Base-by-base conservation (phyloP, 371 early-diverging fungal species). In the Mucor indicus region DNA sequence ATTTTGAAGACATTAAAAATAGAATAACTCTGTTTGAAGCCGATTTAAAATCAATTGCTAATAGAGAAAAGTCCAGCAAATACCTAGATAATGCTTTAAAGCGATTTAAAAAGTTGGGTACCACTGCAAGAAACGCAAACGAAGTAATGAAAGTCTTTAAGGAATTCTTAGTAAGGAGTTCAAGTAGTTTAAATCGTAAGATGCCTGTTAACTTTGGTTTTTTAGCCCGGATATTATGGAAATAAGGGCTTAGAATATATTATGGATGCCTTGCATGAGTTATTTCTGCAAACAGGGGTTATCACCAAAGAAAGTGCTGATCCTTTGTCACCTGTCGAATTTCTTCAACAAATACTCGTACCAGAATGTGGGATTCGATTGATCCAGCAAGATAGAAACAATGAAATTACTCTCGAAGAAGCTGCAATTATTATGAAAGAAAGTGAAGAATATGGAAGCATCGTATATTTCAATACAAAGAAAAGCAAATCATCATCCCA, bases 211-310 rank as follows among this genome's bases (percentile, higher is more conserved):
- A 27, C 1, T 15, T 11, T 32, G 4, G 27, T 25, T 12, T 27
- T 16, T 39, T 43, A 84, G 79, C 81, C 83, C 15, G 85, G 85
- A 4, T 84, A 84, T 44, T 84, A 84, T 64, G 85, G 85, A 10
- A 58, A 76, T 15, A 73, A 75, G 49, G 79, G 83, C 0, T 53
- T 71, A 5, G 66, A 57, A 5, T 51, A 39, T 13, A 63, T 84
- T 3, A 64, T 71, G 37, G 69, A 71, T 35, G 50, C 53, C 2
- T 57, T 84, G 20, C 59, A 41, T 2, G 22, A 25, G 10, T 22
- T 73, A 44, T 79, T 72, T 38, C 37, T 77, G 4, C 59, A 77
- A 9, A 57, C 63, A 1, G 54, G 59, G 5, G 24, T 55, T n/a
- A 41, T 85, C 23, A 72, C 58, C 0, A 37, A 44, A 1, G 59